A percentile compares a stretch with the other conserved stretches of the same genome.
These are phyloP conservation scores for Aspergillus tamarii DNA, from an alignment of 2,329 filamentous ascomycete genomes.

Conservation along the genomic window DNA sequence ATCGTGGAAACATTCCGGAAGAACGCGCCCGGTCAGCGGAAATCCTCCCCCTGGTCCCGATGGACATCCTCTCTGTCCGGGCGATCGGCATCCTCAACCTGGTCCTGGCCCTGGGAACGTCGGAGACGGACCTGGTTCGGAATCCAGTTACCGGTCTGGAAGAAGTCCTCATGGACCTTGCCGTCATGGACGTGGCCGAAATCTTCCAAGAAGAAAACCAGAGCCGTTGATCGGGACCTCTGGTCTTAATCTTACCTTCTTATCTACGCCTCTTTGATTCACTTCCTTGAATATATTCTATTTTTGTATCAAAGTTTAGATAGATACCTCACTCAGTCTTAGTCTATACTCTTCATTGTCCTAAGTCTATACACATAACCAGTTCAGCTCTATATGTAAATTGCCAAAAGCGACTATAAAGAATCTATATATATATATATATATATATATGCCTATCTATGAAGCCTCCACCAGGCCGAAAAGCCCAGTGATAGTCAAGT, in stretches of 20 bases:
- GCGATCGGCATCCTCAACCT: constrained; percentile 17
- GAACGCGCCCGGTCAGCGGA: constrained; percentile 22
- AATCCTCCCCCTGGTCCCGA: constrained; percentile 10
- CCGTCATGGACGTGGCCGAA: constrained; percentile 5
- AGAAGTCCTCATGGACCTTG: constrained; percentile 12
- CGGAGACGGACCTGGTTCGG: constrained; percentile 18
- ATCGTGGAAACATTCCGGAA: constrained; percentile 38
- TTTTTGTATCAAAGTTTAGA: neutral
- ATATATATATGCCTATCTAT: neutral
- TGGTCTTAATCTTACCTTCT: neutral
- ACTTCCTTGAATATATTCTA: neutral
- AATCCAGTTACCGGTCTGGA: constrained; percentile 14
- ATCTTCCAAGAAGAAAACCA: constrained; percentile 15
- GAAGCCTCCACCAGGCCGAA: neutral
- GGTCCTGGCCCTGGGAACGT: constrained; percentile 28
- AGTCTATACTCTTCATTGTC: neutral
- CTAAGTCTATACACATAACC: neutral
- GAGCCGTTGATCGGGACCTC: constrained; percentile 11
- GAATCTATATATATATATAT: neutral
- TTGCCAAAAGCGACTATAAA: neutral
- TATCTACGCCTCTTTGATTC: neutral
- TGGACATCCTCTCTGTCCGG: constrained; percentile 14
- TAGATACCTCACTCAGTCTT: neutral
- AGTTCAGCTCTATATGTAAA: neutral
- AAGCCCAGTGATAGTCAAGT: neutral